Percentiles rank a stretch among this genome's conserved stretches.
These are phyloP conservation scores for Ceratocystis huliohia DNA, from an alignment of 2,329 filamentous ascomycete genomes.

Conservation along the genomic window DNA sequence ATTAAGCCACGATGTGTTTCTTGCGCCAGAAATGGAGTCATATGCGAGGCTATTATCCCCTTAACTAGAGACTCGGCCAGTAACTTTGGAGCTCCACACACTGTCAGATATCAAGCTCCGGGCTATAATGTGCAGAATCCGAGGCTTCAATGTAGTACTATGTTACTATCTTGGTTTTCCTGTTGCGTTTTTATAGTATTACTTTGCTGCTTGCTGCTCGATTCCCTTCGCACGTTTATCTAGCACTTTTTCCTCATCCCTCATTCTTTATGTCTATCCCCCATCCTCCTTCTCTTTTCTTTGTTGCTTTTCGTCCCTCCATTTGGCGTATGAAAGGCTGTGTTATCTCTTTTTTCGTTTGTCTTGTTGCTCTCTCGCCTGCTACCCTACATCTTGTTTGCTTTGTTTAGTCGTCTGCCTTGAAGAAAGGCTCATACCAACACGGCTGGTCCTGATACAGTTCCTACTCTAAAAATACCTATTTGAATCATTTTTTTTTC, in stretches of 20 bases:
- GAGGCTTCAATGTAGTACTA: neutral
- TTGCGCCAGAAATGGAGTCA: neutral
- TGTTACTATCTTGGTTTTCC: neutral
- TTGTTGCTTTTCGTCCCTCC: constrained; percentile 12
- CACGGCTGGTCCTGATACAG: constrained; percentile 4
- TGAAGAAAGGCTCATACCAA: constrained; percentile 14
- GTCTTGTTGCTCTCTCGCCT: constrained; percentile 8
- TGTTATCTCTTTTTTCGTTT: constrained; percentile 8
- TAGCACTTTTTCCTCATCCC: constrained; percentile 13
- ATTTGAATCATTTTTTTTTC: neutral
- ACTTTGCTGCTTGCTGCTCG: constrained; percentile 11
- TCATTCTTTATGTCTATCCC: constrained; percentile 25
- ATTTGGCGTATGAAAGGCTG: constrained; percentile 4
- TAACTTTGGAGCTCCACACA: constrained; percentile 3
- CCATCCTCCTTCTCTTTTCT: constrained; percentile 20
- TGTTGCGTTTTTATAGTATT: constrained; percentile 10
- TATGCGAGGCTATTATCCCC: neutral
- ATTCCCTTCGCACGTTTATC: constrained; percentile 11
- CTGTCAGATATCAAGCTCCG: neutral
- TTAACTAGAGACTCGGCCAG: neutral
- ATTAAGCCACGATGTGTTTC: neutral
- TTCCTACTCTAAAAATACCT: neutral
- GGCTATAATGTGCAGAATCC: neutral
- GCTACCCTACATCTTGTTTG: neutral
- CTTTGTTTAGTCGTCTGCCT: neutral